Conservation (phyloP, 495 filamentous ascomycete genomes). For the Lichina pygmaea region DNA sequence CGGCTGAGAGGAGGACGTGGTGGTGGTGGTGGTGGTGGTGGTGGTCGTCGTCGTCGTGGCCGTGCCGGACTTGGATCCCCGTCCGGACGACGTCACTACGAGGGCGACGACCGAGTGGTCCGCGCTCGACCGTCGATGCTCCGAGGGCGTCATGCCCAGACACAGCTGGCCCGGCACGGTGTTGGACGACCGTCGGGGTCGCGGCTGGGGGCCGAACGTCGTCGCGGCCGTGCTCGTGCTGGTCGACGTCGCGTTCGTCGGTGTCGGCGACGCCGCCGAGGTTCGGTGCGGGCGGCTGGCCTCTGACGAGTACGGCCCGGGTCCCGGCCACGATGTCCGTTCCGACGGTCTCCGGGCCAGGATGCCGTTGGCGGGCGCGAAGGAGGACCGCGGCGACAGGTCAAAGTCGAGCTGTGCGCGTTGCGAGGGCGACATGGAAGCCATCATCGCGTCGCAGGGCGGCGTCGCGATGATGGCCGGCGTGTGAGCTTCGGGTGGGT, state of each 20-base stretch:
- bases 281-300: background rate
- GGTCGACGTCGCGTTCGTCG: background rate
- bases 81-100: background rate
- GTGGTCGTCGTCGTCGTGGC: too few relatives aligned
- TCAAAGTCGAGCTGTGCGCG: background rate
- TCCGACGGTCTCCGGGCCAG: background rate
- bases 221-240: background rate
- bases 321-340: background rate
- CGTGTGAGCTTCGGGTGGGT: background rate
- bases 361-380: background rate
- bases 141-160: background rate
- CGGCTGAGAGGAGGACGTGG: background rate
- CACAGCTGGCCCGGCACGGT: slow-evolving; percentile 1
- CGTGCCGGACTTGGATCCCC: background rate
- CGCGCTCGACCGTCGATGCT: background rate
- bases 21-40: too few relatives aligned
- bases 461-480: background rate
- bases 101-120: background rate
- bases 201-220: background rate
- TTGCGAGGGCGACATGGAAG: background rate
- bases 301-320: background rate
- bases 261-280: background rate
- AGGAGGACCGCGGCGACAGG: background rate
- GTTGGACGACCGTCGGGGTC: slow-evolving; percentile 1
- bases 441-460: background rate